Base-by-base conservation (phyloP, 2,329 filamentous ascomycete genomes). In the Tolypocladium nubicola region DNA sequence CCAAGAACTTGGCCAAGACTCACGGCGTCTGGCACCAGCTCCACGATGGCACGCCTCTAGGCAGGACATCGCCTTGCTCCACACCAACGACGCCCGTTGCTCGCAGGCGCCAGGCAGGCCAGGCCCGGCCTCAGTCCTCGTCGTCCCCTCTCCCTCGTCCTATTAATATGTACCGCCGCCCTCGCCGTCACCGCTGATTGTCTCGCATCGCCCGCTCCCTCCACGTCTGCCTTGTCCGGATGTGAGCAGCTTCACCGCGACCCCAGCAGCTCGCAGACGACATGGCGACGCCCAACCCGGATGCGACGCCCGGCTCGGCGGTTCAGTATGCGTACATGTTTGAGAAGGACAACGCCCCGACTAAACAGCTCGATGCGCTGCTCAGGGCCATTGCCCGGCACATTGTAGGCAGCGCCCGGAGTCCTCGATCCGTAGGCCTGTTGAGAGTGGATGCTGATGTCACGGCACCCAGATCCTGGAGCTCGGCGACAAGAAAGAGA, bases 381-480 rank as follows among this genome's bases (percentile, higher is more conserved):
- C 77, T 90, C 61, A 74, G 84, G 63, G 84, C 86, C 38, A 83
- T 92, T 63, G 86, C 83, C 50, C 78, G 80, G 58, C 75, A 89
- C 65, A 88, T 91, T 68, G 88, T 92, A 79, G 73, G 85, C 38
- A n/a, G 45, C 35, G 30, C n/a, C 52, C 35, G 30, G 16, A 11
- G 6, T 6, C 3, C 23, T 50, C 4, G 7, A 7, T 16, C 4
- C 8, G 26, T 2, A 4, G 13, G 9, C 5, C 26, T 7, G 45
- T 33, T 33, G 7, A 33, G 45, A 14, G 19, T 35, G 16, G 21
- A 7, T 5, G 13, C 47, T 52, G 10, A 52, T 11, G 5, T 37
- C 47, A 2, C 1, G 4, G 9, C 35, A 43, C 54, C 52, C 52
- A 88, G 85, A 76, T 77, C 53, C 70, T 74, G 52, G 73, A 84